Conservation (phyloP, 192 early-diverging fungal species). For the Linnemannia hyalina region DNA sequence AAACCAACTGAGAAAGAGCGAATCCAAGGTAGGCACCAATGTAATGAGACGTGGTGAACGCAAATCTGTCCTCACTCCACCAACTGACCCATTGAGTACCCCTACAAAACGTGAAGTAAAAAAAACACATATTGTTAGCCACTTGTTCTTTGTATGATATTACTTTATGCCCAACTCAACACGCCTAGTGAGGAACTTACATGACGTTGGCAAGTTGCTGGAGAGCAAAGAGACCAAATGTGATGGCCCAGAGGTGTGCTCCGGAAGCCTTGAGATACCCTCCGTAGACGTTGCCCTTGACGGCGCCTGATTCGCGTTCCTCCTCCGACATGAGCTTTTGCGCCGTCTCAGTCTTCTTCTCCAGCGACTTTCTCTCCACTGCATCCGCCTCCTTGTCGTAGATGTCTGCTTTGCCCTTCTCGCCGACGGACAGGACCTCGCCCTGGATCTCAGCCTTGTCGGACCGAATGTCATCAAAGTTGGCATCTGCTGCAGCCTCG, state of each 20-base stretch:
- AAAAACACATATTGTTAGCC: neutral
- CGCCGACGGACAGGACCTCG: neutral
- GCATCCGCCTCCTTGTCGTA: constrained; percentile 13
- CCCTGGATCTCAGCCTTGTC: neutral
- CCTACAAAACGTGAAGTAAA: constrained; percentile 1
- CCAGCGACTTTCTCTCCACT: neutral
- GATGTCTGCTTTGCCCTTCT: constrained; percentile 4
- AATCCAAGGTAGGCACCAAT: constrained; percentile 43
- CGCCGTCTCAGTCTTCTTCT: constrained; percentile 5
- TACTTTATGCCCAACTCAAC: neutral
- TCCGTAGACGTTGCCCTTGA: constrained; percentile 41
- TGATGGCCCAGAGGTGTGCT: constrained; percentile 21
- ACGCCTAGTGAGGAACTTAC: constrained; percentile 27
- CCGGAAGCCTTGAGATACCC: constrained; percentile 43
- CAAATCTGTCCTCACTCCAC: constrained; percentile 51
- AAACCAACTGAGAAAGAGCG: constrained; percentile 24
- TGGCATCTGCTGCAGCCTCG: constrained; percentile 17
- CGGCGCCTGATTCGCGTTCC: constrained; percentile 47
- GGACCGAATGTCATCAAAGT: constrained; percentile 30
- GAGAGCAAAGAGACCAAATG: constrained; percentile 17
- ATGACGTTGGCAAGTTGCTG: constrained; percentile 50
- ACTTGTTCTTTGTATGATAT: neutral
- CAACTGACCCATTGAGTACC: constrained; percentile 56
- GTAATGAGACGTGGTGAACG: constrained; percentile 16
- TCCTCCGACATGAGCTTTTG: constrained; percentile 47